Base-by-base conservation (phyloP, 345 rosid genomes). In the Populus simonii region DNA sequence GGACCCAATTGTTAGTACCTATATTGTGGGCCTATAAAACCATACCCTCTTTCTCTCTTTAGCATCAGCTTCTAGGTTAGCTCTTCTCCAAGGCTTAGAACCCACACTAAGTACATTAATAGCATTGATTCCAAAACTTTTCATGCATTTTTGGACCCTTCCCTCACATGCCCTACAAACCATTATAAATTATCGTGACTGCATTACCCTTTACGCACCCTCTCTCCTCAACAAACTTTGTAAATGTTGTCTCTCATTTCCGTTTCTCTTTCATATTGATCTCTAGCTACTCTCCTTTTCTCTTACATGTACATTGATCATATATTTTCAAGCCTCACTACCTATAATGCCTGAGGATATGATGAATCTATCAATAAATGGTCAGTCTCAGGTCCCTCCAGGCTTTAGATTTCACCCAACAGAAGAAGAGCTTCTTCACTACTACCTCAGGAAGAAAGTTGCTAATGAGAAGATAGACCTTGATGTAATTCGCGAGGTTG, bases 391-490 rank as follows among this genome's bases (percentile, higher is more conserved):
- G 80, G 94, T 96, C 51, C 99, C 99, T 77, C 99, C 99, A 1
- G 99, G 99, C n/a, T 96, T 96, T 75, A 80, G 99, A 80, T 96
- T 96, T 83, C 98, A 96, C 78, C 99, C 99, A 0, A 96, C 99
- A 0, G 99, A 96, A 78, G 98, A 96, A 70, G 99, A 96, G 79
- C 99, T 96, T 65, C 97, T 96, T 63, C 97, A 91, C 78, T 93
- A 96, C 76, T 96, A 96, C 76, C 93, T 96, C 29, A 86, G 94
- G 75, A 96, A 96, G 89, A 96, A 96, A 80, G 96, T 96, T 10
- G 89, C 91, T 8, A 89, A 83, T 69, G 91, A 91, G 79, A 90
- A 89, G 87, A 90, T 96, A 23, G 99, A 96, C 86, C 97, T 96
- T 57, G 97, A 96, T 80, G 98, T 96, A 59, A 96, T 96, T 74